These are phyloP conservation scores for Cucumis sativus DNA, from an alignment of 306 rosid species.

Conservation along the genomic window DNA sequence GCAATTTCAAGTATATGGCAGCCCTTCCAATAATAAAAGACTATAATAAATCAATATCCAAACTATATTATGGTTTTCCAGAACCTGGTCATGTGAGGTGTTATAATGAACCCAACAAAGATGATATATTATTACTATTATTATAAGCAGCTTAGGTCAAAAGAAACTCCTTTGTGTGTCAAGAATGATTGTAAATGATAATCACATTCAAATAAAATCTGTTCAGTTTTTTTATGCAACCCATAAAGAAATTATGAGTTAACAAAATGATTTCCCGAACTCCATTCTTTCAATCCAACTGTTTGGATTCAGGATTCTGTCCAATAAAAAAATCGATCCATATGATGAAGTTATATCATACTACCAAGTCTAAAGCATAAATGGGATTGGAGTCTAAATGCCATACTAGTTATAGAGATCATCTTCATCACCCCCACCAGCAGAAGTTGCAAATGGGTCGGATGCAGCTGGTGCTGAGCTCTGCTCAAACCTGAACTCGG, in stretches of 20 bases:
- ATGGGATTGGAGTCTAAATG: neutral
- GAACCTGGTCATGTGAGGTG: neutral
- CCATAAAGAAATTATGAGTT: neutral
- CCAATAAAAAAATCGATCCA: neutral
- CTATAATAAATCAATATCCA: too few relatives aligned
- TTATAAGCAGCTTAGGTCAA: neutral
- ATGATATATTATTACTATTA: neutral
- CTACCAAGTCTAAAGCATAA: conserved; percentile 6
- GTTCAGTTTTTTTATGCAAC: neutral
- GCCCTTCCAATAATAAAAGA: neutral
- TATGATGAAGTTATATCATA: neutral
- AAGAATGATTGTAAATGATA: neutral
- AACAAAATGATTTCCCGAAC: neutral
- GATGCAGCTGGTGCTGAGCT: conserved; percentile 26
- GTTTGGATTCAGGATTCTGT: neutral
- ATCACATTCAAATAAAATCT: neutral
- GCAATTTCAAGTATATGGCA: neutral
- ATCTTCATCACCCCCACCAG: conserved; percentile 84
- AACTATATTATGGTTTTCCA: neutral
- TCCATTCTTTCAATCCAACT: neutral
- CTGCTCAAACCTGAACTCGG: conserved; percentile 70
- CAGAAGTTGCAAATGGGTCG: conserved; percentile 64
- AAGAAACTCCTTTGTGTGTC: neutral
- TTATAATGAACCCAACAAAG: neutral
- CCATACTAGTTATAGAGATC: conserved; percentile 71